Conservation (phyloP, 2,329 filamentous ascomycete genomes). For the Claviceps sp. region DNA sequence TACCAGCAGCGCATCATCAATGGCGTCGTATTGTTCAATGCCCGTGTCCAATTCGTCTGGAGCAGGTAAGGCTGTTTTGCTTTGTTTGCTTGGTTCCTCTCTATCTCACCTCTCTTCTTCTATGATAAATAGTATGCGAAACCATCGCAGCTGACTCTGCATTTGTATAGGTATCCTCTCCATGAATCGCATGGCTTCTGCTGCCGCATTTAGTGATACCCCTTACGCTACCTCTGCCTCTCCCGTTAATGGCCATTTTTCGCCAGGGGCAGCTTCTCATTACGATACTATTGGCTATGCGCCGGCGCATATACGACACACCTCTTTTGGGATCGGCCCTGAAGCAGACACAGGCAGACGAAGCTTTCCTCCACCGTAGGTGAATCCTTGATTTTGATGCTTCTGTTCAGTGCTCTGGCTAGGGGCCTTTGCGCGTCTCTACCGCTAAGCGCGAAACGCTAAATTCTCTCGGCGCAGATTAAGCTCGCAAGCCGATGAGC, state of each 20-base stretch:
- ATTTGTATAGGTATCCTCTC: constrained; percentile 55
- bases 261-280: constrained; percentile 47
- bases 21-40: constrained; percentile 60
- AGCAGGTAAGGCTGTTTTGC: constrained; percentile 40
- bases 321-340: constrained; percentile 41
- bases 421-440: too few relatives aligned
- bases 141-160: constrained; percentile 38
- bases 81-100: not conserved
- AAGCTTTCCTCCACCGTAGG: constrained; percentile 69
- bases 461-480: constrained; percentile 11
- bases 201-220: constrained; percentile 57
- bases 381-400: constrained; percentile 18
- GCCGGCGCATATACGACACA: constrained; percentile 45
- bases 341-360: constrained; percentile 47
- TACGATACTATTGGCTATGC: constrained; percentile 71
- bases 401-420: not conserved
- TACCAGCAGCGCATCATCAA: constrained; percentile 41
- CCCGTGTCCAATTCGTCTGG: constrained; percentile 56
- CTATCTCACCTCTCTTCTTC: not conserved
- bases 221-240: constrained; percentile 55
- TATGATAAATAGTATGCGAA: not conserved
- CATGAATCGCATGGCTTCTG: constrained; percentile 49
- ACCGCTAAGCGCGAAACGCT: not conserved
- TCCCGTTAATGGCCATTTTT: constrained; percentile 51
- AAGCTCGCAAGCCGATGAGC: constrained; percentile 39